Conservation (phyloP, 257 asterid species). For the Petunia axillaris region DNA sequence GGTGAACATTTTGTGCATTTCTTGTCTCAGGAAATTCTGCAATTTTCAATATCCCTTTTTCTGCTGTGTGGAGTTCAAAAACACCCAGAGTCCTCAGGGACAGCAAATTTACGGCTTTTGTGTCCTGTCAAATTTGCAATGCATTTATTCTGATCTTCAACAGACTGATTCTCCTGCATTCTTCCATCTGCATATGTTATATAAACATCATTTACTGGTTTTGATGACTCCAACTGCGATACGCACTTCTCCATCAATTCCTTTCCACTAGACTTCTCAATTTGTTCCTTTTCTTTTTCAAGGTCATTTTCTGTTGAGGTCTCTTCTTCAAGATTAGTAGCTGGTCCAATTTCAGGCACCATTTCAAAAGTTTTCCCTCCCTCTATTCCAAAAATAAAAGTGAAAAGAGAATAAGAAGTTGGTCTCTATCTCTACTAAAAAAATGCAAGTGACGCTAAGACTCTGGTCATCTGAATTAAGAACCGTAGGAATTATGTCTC, state of each 20-base stretch:
- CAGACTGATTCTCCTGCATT: conserved; percentile 3
- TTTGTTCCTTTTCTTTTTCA: conserved; percentile 26
- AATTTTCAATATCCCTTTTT: background rate
- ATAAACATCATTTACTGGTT: conserved; percentile 7
- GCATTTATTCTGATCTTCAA: conserved; percentile 22
- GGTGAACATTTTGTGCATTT: conserved; percentile 25
- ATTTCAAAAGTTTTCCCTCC: conserved; percentile 5
- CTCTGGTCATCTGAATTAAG: no score
- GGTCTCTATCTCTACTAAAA: no score
- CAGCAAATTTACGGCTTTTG: conserved; percentile 12
- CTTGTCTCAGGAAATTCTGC: background rate
- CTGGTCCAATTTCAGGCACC: conserved; percentile 24
- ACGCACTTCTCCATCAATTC: background rate
- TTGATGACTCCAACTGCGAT: background rate
- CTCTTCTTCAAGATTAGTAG: conserved; percentile 24
- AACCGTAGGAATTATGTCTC: no score
- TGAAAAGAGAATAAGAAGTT: no score
- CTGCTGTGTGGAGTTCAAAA: background rate
- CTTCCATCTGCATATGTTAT: background rate
- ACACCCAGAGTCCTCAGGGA: conserved; percentile 15
- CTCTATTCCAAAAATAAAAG: no score
- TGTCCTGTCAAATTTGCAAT: background rate
- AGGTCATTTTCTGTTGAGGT: conserved; percentile 18
- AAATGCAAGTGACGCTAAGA: no score
- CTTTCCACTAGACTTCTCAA: conserved; percentile 14